These are phyloP conservation scores for Corinectria fuckeliana DNA, from an alignment of 2,329 filamentous ascomycete genomes.

Conservation along the genomic window DNA sequence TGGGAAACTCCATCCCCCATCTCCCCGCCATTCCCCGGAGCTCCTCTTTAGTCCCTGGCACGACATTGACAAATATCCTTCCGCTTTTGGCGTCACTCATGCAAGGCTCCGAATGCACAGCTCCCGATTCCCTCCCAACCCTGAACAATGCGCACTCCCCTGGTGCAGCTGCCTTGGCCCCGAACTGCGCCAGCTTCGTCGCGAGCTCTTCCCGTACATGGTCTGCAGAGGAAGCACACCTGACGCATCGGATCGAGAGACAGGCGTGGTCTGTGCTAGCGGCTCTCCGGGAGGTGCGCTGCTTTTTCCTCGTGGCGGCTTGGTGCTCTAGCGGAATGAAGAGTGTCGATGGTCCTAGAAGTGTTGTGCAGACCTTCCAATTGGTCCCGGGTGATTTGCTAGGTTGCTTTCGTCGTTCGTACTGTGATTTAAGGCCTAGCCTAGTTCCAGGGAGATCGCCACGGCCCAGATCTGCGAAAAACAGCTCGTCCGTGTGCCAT, in stretches of 20 bases:
- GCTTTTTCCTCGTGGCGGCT: slow-evolving; percentile 41
- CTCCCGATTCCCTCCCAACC: slow-evolving; percentile 49
- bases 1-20: slow-evolving; percentile 49
- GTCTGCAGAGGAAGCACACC: slow-evolving; percentile 51
- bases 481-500: slow-evolving; percentile 59
- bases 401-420: not conserved
- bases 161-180: slow-evolving; percentile 24
- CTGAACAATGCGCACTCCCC: slow-evolving; percentile 51
- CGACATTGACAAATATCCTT: slow-evolving; percentile 48
- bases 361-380: slow-evolving; percentile 56
- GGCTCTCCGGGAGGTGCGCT: slow-evolving; percentile 38
- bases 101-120: slow-evolving; percentile 51
- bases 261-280: slow-evolving; percentile 47
- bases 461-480: slow-evolving; percentile 42
- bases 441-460: slow-evolving; percentile 23
- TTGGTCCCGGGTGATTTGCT: slow-evolving; percentile 37
- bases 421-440: slow-evolving; percentile 12
- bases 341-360: slow-evolving; percentile 54
- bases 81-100: slow-evolving; percentile 38
- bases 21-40: slow-evolving; percentile 39
- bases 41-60: slow-evolving; percentile 45
- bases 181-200: slow-evolving; percentile 33
- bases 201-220: slow-evolving; percentile 46
- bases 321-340: slow-evolving; percentile 48
- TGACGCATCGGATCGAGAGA: slow-evolving; percentile 49